These are phyloP conservation scores for Psophocarpus tetragonolobus DNA, from an alignment of 306 rosid species.

Conservation along the genomic window DNA sequence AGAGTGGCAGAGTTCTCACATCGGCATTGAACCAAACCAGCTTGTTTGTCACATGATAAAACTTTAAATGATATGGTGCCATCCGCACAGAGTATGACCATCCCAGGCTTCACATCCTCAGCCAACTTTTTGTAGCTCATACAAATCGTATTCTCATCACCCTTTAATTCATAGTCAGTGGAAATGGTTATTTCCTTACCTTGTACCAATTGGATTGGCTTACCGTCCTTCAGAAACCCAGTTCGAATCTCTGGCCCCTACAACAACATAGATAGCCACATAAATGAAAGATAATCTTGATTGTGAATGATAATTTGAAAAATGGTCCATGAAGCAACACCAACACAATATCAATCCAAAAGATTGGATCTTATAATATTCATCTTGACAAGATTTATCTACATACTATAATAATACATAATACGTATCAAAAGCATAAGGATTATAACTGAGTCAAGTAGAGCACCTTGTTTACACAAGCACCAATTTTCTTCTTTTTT, in stretches of 20 bases:
- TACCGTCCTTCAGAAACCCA: conserved; percentile 86
- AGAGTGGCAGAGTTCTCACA: conserved; percentile 94
- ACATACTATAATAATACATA: neutral
- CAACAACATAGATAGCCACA: neutral
- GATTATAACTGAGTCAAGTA: neutral
- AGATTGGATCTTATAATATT: neutral
- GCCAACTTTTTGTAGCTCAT: conserved; percentile 98
- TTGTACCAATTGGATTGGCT: conserved; percentile 73
- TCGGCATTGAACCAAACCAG: conserved; percentile 74
- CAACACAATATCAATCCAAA: neutral
- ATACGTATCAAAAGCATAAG: conserved; percentile 6
- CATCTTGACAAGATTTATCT: neutral
- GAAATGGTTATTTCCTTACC: conserved; percentile 86
- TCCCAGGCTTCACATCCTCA: conserved; percentile 87
- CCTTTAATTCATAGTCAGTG: conserved; percentile 83
- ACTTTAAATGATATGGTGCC: conserved; percentile 87
- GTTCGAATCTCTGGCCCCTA: conserved; percentile 99
- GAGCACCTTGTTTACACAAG: neutral
- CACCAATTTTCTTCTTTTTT: neutral
- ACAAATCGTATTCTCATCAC: conserved; percentile 75
- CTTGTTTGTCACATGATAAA: conserved; percentile 64
- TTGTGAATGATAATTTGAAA: neutral
- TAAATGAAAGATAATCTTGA: neutral
- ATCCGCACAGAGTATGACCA: conserved; percentile 86
- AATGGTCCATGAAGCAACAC: neutral